These are phyloP conservation scores for Cyanidiococcus yangmingshanensis DNA, from an alignment of 23 red algal genomes.

Conservation along the genomic window DNA sequence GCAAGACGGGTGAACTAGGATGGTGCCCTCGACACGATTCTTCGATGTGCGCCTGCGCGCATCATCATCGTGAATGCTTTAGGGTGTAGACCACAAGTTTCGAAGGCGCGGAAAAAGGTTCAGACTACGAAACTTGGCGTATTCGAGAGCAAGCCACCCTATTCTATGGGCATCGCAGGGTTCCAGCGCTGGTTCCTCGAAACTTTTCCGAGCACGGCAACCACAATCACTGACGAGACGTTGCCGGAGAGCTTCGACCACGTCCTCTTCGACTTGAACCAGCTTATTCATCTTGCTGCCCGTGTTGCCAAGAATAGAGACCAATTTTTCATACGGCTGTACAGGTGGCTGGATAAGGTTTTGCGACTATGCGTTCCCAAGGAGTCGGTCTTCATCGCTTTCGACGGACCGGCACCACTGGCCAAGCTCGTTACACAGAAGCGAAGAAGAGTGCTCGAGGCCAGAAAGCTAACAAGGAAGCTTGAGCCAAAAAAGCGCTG, in stretches of 20 bases:
- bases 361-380: conserved; percentile 37
- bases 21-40: no score
- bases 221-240: conserved; percentile 23
- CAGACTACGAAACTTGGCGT: no score
- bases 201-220: conserved; percentile 41
- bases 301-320: conserved; percentile 27
- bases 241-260: conserved; percentile 32
- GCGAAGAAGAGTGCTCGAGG: conserved; percentile 37
- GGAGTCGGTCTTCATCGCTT: conserved; percentile 76
- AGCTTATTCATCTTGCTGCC: conserved; percentile 45
- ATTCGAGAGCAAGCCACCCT: no score
- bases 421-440: conserved; percentile 84
- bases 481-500: background rate
- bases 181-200: conserved; percentile 61
- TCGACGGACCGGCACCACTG: conserved; percentile 80
- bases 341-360: conserved; percentile 48
- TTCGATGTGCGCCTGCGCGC: no score
- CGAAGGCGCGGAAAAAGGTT: no score
- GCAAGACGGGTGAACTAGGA: no score
- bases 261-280: conserved; percentile 63
- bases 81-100: no score
- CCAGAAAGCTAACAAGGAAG: background rate
- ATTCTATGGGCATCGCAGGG: conserved; percentile 73
- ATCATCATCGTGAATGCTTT: no score
- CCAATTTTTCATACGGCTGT: conserved; percentile 31